Conservation (phyloP, 345 rosid species). For the Arabidopsis arenosa region DNA sequence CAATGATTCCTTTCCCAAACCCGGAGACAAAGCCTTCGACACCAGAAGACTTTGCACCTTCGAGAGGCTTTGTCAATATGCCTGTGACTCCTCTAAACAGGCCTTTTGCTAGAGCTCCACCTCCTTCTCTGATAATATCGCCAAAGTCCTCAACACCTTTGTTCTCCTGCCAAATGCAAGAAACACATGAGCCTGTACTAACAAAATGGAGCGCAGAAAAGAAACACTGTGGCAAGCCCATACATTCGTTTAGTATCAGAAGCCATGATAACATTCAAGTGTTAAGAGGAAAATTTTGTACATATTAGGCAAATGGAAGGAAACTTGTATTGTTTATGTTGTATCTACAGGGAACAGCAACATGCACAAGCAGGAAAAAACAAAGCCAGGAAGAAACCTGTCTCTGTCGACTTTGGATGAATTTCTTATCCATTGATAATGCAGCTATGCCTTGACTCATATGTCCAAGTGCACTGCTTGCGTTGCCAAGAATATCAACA, state of each 20-base stretch:
- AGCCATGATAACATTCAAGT: slow-evolving; percentile 15
- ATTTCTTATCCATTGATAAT: slow-evolving; percentile 95
- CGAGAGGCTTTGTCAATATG: slow-evolving; percentile 94
- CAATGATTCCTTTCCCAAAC: slow-evolving; percentile 96
- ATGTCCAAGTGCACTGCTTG: slow-evolving; percentile 99
- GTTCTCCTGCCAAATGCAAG: slow-evolving; percentile 65
- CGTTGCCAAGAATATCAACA: slow-evolving; percentile 96
- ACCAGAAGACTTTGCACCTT: slow-evolving; percentile 96
- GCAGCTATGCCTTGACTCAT: slow-evolving; percentile 99
- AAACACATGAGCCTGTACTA: slow-evolving; percentile 24
- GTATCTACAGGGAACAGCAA: slow-evolving; percentile 28
- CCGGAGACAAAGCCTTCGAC: slow-evolving; percentile 99
- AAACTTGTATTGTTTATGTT: slow-evolving; percentile 12
- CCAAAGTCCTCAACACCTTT: slow-evolving; percentile 97
- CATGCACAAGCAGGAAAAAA: slow-evolving; percentile 23
- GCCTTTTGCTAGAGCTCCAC: slow-evolving; percentile 98
- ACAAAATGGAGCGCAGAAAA: slow-evolving; percentile 18
- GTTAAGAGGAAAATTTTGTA: slow-evolving; percentile 1
- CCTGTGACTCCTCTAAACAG: slow-evolving; percentile 98
- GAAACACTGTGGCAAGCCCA: slow-evolving; percentile 23
- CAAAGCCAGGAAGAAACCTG: slow-evolving; percentile 60
- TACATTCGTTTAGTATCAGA: slow-evolving; percentile 22
- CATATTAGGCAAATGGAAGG: slow-evolving; percentile 12
- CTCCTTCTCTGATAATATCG: slow-evolving; percentile 97
- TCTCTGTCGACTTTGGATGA: slow-evolving; percentile 94